A percentile compares a stretch with the other conserved stretches of the same genome.
Conservation (phyloP, 345 rosid genomes). For the Acer negundo region DNA sequence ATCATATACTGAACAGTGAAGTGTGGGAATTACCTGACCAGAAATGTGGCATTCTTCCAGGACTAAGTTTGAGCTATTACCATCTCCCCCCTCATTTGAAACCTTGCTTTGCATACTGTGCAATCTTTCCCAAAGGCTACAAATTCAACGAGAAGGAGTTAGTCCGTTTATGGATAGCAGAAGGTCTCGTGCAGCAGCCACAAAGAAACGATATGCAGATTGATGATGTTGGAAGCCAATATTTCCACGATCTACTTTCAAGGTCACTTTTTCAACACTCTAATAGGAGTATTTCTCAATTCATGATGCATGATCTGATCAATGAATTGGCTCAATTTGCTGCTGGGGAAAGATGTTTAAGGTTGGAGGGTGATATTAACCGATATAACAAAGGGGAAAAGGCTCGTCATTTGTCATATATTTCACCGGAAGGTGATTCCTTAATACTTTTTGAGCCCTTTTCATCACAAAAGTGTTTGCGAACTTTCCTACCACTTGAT, state of each 20-base stretch:
- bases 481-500: background rate
- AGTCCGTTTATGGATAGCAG: background rate
- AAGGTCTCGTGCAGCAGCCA: background rate
- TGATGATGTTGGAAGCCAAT: background rate
- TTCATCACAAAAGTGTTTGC: background rate
- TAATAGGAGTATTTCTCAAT: background rate
- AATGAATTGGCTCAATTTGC: constrained; percentile 38
- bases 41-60: constrained; percentile 1
- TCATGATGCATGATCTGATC: background rate
- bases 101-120: background rate
- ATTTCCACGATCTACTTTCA: background rate
- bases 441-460: background rate
- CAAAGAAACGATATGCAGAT: background rate
- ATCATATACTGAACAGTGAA: background rate
- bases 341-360: constrained; percentile 24
- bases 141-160: background rate
- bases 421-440: background rate
- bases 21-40: background rate
- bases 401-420: constrained; percentile 36
- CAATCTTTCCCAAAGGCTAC: background rate
- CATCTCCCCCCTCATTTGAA: constrained; percentile 27
- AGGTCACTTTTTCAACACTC: background rate
- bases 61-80: constrained; percentile 21
- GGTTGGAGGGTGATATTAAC: constrained; percentile 18
- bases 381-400: constrained; percentile 8